Conservation (phyloP, 2,329 filamentous ascomycete species). For the Botrytis cinerea region DNA sequence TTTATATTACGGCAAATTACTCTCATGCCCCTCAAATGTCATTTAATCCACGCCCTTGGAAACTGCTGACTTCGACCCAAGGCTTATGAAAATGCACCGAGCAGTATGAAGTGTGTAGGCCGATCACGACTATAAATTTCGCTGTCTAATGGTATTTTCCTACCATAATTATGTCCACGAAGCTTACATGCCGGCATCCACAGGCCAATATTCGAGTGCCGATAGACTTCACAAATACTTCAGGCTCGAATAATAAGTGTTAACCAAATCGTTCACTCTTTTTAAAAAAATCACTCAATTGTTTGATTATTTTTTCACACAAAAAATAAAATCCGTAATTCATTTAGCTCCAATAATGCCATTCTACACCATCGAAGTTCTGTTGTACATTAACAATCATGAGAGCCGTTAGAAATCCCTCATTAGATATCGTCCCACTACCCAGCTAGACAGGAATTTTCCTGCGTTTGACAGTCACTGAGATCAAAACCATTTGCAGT, state of each 20-base stretch:
- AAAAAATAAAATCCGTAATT: not conserved
- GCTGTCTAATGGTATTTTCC: no score
- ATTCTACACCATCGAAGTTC: not conserved
- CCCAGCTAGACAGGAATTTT: conserved; percentile 28
- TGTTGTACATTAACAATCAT: not conserved
- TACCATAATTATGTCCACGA: no score
- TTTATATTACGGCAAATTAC: no score
- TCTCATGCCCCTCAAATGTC: no score
- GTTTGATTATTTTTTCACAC: no score
- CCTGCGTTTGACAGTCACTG: conserved; percentile 33
- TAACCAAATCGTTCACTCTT: not conserved
- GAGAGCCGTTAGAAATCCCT: not conserved
- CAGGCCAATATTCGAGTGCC: not conserved
- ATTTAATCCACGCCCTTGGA: no score
- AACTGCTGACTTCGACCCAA: no score
- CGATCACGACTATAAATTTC: no score
- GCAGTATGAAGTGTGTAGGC: no score
- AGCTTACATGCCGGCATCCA: no score
- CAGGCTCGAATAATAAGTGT: not conserved
- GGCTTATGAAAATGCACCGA: no score
- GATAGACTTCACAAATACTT: not conserved
- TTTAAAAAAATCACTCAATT: not conserved
- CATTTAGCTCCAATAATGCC: not conserved
- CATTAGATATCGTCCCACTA: not conserved
- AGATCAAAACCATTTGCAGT: conserved; percentile 30